Base-by-base conservation (phyloP, 1,284 basidiomycete species). In the Microbotryum saponariae region DNA sequence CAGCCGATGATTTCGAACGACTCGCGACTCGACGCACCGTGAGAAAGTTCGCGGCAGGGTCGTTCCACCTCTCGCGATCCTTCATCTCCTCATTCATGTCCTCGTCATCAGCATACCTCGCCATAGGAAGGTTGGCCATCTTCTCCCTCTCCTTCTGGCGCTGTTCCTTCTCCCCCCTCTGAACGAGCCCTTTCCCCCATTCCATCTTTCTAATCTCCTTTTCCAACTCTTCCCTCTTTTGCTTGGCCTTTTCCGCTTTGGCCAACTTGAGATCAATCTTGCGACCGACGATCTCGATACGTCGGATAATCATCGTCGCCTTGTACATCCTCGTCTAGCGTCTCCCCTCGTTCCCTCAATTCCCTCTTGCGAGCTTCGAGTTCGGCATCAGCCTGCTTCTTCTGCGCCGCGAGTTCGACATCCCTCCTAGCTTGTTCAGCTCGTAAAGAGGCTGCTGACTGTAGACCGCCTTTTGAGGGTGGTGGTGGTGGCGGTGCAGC, bases 121-220 rank as follows among this genome's bases (percentile, higher is more conserved):
- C 87, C 67, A 96, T 87, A 29, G 83, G 82, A 18, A 42, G 37
- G 37, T 16, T 42, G 65, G 79, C 80, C 25, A 76, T 78, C 55
- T 78, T 81, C 75, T 87, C 84, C 70, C 82, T 83, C 75, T 86
- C 84, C 71, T 88, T 73, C 69, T 90, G 83, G 61, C 76, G 72
- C 69, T 76, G 82, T 75, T 89, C 87, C 51, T 79, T 78, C 62
- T 91, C 86, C 37, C 88, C 85, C 59, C 86, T 80, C 78, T 98
- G 92, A 27, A 89, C 86, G 42, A 96, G 73, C 27, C 96, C 96
- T 76, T 93, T 97, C 0, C 88, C 89, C 96, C 96, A 98, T 73
- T 93, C 88, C 85, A 92, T 88, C 78, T 91, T 91, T 75, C 86
- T 82, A 58, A 85, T 86, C 73, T 92, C 89, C 74, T 84, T 86